Base-by-base conservation (phyloP, 2,329 filamentous ascomycete species). In the Aspergillus quadricinctus region DNA sequence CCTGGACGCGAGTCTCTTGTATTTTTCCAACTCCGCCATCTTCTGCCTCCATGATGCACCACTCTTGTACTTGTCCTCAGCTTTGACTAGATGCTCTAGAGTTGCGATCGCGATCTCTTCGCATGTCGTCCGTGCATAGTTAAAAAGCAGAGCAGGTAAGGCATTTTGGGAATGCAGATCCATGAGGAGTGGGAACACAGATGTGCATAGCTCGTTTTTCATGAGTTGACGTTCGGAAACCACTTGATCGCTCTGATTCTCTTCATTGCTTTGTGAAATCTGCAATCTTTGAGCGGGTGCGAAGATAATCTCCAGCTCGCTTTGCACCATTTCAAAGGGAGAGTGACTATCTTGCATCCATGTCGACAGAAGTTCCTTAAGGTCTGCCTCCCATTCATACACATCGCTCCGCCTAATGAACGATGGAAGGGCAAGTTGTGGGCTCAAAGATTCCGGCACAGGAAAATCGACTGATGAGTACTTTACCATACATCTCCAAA, bases 81-180 rank as follows among this genome's bases (percentile, higher is more conserved):
- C 80, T 1, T 76, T 65, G 50, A 79, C 67, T 0, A 92, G 74
- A 56, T 84, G 77, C 0, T 70, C 62, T 1, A 87, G 68, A 0
- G 64, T 25, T 69, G 62, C 27, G 83, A 80, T 14, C 3, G 54
- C 53, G 28, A 88, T 81, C 9, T 71, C 69, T 69, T 91, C 88
- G 64, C 89, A 92, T 29, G 76, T 71, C 1, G 71, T 70, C 49
- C 88, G 83, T 61, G 92, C 87, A 63, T 89, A 93, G 66, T 90
- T 89, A 77, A 93, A 93, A 1, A 92, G 70, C 11, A 93, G 84
- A 0, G 87, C 88, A 0, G 89, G 89, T 1, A 93, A 77, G 0
- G 86, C 87, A 54, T 83, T 81, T 55, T 85, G 82, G 17, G 78
- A 75, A 50, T 89, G 81, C 57, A 64, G 10, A 67, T 56, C 29